phyloP scores from a whole-genome alignment of 139 green algal species.

The Chlorella sp. region DNA sequence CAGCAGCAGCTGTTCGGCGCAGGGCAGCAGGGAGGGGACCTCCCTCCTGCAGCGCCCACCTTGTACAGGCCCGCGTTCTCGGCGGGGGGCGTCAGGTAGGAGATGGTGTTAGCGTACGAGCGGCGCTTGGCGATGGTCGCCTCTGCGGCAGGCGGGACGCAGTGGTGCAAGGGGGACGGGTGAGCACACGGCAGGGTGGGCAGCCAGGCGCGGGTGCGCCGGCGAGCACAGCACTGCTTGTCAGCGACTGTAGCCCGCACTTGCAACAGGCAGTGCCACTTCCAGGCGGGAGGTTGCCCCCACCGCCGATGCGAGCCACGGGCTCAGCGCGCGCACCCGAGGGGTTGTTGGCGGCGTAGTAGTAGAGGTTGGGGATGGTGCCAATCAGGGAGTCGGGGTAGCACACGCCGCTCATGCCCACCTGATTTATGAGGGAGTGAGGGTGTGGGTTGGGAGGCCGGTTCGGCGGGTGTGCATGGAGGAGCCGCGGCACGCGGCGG shows the following conservation, averaged over 20 bases:
- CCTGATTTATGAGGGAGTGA: slow-evolving; percentile 17
- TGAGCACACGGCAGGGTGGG: neutral
- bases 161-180: neutral
- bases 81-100: slow-evolving; percentile 97
- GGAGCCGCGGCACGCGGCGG: neutral
- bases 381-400: slow-evolving; percentile 98
- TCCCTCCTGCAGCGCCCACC: slow-evolving; percentile 48
- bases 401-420: slow-evolving; percentile 97
- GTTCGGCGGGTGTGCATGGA: neutral
- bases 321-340: slow-evolving; percentile 46
- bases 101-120: slow-evolving; percentile 99
- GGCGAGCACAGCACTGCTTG: no score
- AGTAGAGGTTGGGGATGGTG: slow-evolving; percentile 99
- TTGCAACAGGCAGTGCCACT: no score
- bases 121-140: slow-evolving; percentile 99
- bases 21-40: no score
- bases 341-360: slow-evolving; percentile 99
- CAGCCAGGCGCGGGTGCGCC: no score
- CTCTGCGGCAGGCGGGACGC: slow-evolving; percentile 51
- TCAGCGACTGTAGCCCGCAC: no score
- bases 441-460: neutral
- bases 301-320: neutral
- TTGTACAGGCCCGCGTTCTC: slow-evolving; percentile 99
- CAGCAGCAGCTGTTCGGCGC: no score
- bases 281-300: neutral